Evolutionary conservation across 2,329 filamentous ascomycete genomes (phyloP), one percentile per base, ranked within the genome.

Genomic region (Sclerotinia spermophila): DNA sequence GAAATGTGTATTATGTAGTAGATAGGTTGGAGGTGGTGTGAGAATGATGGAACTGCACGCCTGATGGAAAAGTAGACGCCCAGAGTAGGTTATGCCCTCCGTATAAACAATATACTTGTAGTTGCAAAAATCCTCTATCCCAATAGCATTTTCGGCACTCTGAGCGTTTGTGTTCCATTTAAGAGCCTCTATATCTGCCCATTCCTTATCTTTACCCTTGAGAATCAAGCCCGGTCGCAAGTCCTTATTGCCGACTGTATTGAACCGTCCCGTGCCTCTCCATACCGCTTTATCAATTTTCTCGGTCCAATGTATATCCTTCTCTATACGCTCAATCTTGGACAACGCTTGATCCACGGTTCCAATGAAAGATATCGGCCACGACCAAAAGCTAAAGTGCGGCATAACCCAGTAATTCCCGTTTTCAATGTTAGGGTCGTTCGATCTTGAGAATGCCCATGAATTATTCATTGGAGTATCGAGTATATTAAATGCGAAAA

Each of bases 371-470:
- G 82, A 83, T 60, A 85, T 80, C 33, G 83, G 80, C 85, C 85
- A 87, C 8, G 83, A 82, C 83, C 83, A 87, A 79, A 83, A 86
- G 75, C 81, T 82, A 81, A 86, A 89, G 80, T 85, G 86, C 70
- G 85, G 86, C 79, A 87, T 84, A 6, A 85, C 77, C 78, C 85
- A 87, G 71, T 80, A 80, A 48, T 82, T 82, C 17, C 70, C 72
- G 30, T 72, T 70, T 78, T 79, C 6, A 72, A 74, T 68, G 6
- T 38, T 53, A 24, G 82, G 80, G 76, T 82, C 80, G 33, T 82
- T 82, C 13, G 82, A 81, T 2, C 83, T 82, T n/a, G 82, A 80
- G 78, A 86, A 86, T 19, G 82, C 82, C 77, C 83, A 83, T 3
- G 82, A 78, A 10, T 80, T 79, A n/a, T 81, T 76, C 51, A 79